Evolutionary conservation across 2,329 filamentous ascomycete genomes (phyloP).

Genomic region (Lanzia echinophila): DNA sequence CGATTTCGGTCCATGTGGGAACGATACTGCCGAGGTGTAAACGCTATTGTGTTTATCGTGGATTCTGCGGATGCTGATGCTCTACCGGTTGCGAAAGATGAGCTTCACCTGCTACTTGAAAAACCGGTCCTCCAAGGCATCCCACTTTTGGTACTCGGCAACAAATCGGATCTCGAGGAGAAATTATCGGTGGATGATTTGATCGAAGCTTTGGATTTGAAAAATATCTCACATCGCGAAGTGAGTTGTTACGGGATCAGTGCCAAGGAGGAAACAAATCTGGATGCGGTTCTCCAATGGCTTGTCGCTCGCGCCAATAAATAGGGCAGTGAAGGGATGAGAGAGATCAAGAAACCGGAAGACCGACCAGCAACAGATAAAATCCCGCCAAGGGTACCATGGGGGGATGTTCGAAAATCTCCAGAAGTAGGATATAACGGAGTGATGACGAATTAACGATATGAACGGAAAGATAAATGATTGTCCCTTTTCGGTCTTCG

Average conservation of each 20-base stretch:
- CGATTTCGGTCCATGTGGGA: constrained; percentile 99
- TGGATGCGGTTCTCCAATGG: constrained; percentile 95
- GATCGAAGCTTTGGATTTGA: constrained; percentile 87
- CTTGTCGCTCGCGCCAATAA: constrained; percentile 82
- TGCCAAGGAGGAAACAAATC: constrained; percentile 96
- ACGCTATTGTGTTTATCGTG: constrained; percentile 97
- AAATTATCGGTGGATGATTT: constrained; percentile 91
- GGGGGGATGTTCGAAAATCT: neutral
- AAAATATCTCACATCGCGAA: constrained; percentile 82
- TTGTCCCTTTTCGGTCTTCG: constrained; percentile 33
- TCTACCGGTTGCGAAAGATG: constrained; percentile 79
- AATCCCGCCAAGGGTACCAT: neutral
- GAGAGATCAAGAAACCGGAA: neutral
- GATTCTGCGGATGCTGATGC: constrained; percentile 83
- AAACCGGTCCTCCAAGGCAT: constrained; percentile 83
- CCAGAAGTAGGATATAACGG: neutral
- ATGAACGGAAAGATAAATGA: constrained; percentile 44
- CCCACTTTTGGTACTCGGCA: constrained; percentile 86
- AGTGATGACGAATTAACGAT: constrained; percentile 37
- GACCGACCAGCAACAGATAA: neutral
- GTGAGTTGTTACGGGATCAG: constrained; percentile 99
- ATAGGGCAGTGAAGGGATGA: constrained; percentile 36
- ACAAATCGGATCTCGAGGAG: constrained; percentile 92
- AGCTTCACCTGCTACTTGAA: constrained; percentile 81
- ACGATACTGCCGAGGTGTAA: constrained; percentile 93